Percentiles rank a stretch among this genome's conserved stretches.
Evolutionary conservation across 2,329 filamentous ascomycete species (phyloP).

Genomic region (Phyllosticta paracitricarpa): DNA sequence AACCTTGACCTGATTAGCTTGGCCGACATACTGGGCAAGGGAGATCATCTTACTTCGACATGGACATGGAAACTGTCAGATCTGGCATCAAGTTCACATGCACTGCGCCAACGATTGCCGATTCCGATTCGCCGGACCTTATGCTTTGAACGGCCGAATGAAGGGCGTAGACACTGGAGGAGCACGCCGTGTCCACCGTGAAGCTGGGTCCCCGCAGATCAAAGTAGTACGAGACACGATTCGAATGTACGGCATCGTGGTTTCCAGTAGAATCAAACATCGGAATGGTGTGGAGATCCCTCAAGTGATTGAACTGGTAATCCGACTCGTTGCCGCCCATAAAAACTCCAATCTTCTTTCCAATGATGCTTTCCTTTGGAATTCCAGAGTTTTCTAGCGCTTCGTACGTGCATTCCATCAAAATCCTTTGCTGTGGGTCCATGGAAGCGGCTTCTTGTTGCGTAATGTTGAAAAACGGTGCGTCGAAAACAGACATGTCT

Average conservation of each 20-base stretch:
- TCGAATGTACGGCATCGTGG: conserved; percentile 19
- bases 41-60: conserved; percentile 9
- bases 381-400: conserved; percentile 16
- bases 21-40: too few relatives aligned
- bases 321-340: conserved; percentile 17
- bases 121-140: conserved; percentile 12
- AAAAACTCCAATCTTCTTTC: conserved; percentile 18
- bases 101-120: conserved; percentile 12
- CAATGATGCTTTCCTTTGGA: conserved; percentile 11
- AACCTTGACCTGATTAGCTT: conserved; percentile 5
- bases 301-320: conserved; percentile 13
- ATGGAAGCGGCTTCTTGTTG: conserved; percentile 13
- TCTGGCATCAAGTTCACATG: conserved; percentile 13
- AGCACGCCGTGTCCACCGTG: conserved; percentile 25
- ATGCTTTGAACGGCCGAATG: conserved; percentile 21
- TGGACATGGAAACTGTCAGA: conserved; percentile 12
- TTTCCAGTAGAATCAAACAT: conserved; percentile 11
- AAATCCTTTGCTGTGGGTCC: conserved; percentile 18
- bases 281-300: neutral
- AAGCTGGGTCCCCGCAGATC: conserved; percentile 22
- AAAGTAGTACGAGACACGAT: conserved; percentile 23
- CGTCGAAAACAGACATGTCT: conserved; percentile 14
- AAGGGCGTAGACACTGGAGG: conserved; percentile 19
- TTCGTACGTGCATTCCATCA: conserved; percentile 17
- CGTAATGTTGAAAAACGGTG: conserved; percentile 17